These are phyloP conservation scores for Dalechampia spathulata DNA, from an alignment of 441 rosid genomes.

Conservation along the genomic window DNA sequence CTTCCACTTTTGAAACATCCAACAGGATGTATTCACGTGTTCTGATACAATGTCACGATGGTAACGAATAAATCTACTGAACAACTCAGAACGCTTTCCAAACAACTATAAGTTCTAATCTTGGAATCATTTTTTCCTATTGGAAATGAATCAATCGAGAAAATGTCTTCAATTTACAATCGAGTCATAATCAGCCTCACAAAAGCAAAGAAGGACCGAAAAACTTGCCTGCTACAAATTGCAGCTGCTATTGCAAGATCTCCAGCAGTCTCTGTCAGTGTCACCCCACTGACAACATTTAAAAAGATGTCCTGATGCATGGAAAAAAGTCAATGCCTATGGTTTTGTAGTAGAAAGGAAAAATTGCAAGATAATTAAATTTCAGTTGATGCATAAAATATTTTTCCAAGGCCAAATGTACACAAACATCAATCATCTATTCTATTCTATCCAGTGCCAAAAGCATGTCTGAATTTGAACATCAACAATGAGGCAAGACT, in stretches of 20 bases:
- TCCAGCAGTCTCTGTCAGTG: slow-evolving; percentile 77
- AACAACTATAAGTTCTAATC: no score
- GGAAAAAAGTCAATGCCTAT: neutral
- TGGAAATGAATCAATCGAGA: no score
- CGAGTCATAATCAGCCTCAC: neutral
- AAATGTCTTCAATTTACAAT: neutral
- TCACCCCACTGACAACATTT: slow-evolving; percentile 73
- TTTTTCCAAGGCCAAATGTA: no score
- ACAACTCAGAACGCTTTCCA: neutral
- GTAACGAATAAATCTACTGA: neutral
- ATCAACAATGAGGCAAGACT: neutral
- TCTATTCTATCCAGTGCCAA: no score
- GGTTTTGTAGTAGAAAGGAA: neutral
- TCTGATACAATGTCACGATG: no score
- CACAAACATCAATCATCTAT: no score
- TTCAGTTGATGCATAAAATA: neutral
- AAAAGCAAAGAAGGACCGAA: neutral
- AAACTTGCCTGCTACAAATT: slow-evolving; percentile 72
- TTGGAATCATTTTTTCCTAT: no score
- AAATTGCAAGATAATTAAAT: neutral
- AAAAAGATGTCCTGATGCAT: slow-evolving; percentile 51
- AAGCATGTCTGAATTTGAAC: neutral
- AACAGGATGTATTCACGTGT: no score
- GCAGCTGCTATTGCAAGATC: slow-evolving; percentile 96
- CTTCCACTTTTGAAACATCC: no score